Evolutionary conservation across 106 monocot genomes (phyloP), one percentile per base, ranked within the genome.

Genomic region (Acorus calamus): DNA sequence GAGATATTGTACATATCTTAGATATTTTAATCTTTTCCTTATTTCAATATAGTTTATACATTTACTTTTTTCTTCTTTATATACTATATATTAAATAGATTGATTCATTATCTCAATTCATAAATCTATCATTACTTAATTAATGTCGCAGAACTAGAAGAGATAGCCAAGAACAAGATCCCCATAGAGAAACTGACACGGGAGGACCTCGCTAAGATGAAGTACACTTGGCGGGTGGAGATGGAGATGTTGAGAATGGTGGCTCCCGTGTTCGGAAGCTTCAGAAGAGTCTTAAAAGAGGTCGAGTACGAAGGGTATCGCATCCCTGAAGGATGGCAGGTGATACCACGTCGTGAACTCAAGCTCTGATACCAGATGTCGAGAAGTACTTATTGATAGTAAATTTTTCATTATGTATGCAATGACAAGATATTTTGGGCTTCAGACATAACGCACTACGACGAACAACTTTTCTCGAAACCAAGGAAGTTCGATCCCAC

Each of bases 271-370:
- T 76, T 80, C 14, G 71, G 80, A 3, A 66, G 51, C 57, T 80
- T 80, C 45, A 67, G 76, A 12, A 63, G 11, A 57, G 62, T 56
- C 2, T 47, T 71, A 3, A 53, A 59, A 72, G 80, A 72, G 28
- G 41, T 80, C 4, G 64, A 80, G 14, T 68, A 63, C 11, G 67
- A 50, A 5, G 76, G 76, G 41, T 76, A 71, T 11, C 53, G 45
- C 52, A 76, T 80, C 41, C 76, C 80, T 14, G 67, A 68, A 68
- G 76, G 80, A 46, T 80, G 80, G 80, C 80, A 76, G 42, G 79
- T 78, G 64, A 46, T 1, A 28, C 28, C 28, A 28, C 28, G 67
- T 3, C 2, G 3, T 2, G 6, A 46, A 7, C n/a, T 2, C 4
- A 44, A 7, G 0, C 7, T 42, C 7, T 14, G 9, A 6, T 47